Conservation (phyloP, 1,284 basidiomycete species). For the Irpex sp. region DNA sequence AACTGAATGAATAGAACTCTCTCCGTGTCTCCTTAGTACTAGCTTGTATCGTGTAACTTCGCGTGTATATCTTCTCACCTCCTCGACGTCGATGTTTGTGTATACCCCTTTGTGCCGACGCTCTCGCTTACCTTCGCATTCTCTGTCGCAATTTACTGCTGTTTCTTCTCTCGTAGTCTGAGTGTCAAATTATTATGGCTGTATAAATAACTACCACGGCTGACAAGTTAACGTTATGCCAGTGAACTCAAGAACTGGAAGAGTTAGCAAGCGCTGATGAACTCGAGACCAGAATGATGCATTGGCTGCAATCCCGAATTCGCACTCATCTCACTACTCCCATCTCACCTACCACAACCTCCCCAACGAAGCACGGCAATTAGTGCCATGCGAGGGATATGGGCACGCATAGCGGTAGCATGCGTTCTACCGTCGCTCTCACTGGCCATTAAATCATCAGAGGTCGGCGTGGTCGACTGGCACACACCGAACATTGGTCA, state of each 20-base stretch:
- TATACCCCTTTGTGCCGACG: not conserved
- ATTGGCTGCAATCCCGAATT: too few relatives aligned
- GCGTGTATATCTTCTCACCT: not conserved
- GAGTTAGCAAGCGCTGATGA: too few relatives aligned
- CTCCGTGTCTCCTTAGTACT: not conserved
- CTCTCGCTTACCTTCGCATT: too few relatives aligned
- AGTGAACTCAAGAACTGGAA: too few relatives aligned
- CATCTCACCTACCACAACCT: not conserved
- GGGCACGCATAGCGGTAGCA: not conserved
- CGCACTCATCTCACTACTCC: too few relatives aligned
- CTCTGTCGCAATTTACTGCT: not conserved
- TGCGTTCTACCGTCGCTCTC: not conserved
- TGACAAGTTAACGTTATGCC: too few relatives aligned
- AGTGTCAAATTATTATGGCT: not conserved
- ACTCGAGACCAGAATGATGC: too few relatives aligned
- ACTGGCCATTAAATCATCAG: constrained; percentile 45
- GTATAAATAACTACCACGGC: not conserved
- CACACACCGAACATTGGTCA: constrained; percentile 71
- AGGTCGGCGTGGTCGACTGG: constrained; percentile 86
- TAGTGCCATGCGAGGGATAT: not conserved
- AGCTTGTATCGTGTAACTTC: not conserved
- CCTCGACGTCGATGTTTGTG: not conserved
- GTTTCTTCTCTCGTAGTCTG: not conserved
- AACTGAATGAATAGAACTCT: not conserved
- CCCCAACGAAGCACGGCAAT: not conserved